These are phyloP conservation scores for Lipomyces lipofer DNA, from an alignment of 805 yeast species.

Conservation along the genomic window DNA sequence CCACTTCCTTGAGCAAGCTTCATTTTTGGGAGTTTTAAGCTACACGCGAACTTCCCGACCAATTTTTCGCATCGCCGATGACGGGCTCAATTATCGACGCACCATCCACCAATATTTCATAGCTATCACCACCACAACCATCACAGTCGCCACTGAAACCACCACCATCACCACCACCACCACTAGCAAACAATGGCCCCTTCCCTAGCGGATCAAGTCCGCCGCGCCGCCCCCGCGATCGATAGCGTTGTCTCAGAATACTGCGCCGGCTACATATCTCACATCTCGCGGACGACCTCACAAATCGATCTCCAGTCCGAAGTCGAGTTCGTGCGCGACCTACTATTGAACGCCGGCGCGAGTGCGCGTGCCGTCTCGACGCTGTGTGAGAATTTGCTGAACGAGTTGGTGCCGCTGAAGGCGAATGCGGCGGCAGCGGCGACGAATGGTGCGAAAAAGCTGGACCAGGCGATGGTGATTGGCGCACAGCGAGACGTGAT, in stretches of 20 bases:
- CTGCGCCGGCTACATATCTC: slow-evolving; percentile 84
- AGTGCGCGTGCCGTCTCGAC: slow-evolving; percentile 53
- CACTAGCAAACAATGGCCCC: slow-evolving; percentile 12
- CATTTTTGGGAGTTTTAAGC: background rate
- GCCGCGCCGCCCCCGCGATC: slow-evolving; percentile 81
- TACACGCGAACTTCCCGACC: background rate
- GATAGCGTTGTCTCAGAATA: slow-evolving; percentile 89
- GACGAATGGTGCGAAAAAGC: slow-evolving; percentile 80
- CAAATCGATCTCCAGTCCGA: slow-evolving; percentile 62
- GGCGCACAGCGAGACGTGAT: slow-evolving; percentile 67
- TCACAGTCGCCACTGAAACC: too few relatives aligned
- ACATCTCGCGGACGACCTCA: slow-evolving; percentile 79
- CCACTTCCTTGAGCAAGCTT: background rate
- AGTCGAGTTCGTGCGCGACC: slow-evolving; percentile 61
- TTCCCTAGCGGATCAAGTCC: slow-evolving; percentile 51
- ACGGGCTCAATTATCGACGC: too few relatives aligned
- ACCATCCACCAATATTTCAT: too few relatives aligned
- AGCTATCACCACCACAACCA: too few relatives aligned
- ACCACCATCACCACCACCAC: background rate
- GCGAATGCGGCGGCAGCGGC: slow-evolving; percentile 54
- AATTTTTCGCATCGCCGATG: too few relatives aligned
- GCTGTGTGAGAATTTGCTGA: slow-evolving; percentile 50
- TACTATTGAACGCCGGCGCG: slow-evolving; percentile 85
- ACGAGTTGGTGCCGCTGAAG: slow-evolving; percentile 57
- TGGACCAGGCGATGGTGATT: slow-evolving; percentile 65